Evolutionary conservation across 139 green algal species (phyloP), one percentile per base, ranked within the genome.

Genomic region (Volvox reticuliferus): DNA sequence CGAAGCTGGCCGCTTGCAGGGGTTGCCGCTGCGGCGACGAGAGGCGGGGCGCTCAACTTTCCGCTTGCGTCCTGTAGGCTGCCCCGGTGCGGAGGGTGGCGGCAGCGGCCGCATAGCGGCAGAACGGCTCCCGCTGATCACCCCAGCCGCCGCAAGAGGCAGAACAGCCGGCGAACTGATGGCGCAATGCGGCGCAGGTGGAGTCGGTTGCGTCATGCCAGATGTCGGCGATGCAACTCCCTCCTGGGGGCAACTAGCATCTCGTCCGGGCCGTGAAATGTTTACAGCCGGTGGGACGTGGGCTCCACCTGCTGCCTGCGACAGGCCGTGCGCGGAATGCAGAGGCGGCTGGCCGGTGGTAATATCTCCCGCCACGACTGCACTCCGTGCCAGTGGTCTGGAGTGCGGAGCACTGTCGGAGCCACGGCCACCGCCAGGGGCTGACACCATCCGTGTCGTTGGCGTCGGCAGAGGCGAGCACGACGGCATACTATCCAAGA

Each of bases 1-100:
- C 20, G 82, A 6, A 5, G 82, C 82, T 13, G 82, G n/a, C 28
- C 82, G 82, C 65, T 79, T 88, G 82, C 22, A 36, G 2, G 82
- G 32, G 82, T 79, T 79, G 82, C 65, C 35, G 65, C 63, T 37
- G 33, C 82, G 65, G 21, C 82, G 32, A 21, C 82, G 82, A 22
- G 82, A 88, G 30, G 19, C 32, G 30, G 26, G 26, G 6, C 79
- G 79, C 50, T 86, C 79, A n/a, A 37, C 24, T 24, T 86, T 86
- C 50, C 79, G 79, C 55, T 86, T 86, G 28, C 79, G 50, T 13
- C 81, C 81, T 0, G 61, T 16, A 20, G 26, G 44, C 55, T 22
- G 80, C 22, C 28, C 28, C 55, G 5, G 50, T n/a, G 80, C 2
- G 12, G 81, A 22, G 6, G 61, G 61, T 30, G 21, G 61, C 81